Evolutionary conservation across 2,329 filamentous ascomycete species (phyloP).

Genomic region (Ceratocystis huliohia): DNA sequence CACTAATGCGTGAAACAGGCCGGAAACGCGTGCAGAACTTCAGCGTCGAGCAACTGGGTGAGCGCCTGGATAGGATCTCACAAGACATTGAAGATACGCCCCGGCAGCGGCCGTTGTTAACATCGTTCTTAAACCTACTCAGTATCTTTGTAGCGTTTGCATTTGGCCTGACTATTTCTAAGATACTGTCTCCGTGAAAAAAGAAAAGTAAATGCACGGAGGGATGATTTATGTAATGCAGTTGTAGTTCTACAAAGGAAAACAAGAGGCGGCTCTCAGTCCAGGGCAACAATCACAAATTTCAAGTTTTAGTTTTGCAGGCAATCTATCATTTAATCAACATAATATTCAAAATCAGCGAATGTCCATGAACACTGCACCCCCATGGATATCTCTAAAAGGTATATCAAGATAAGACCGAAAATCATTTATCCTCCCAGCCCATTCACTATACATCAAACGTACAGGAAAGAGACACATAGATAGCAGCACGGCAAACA

Average conservation of each 20-base stretch:
- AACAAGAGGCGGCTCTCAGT: too few species aligned
- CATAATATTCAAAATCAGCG: neutral
- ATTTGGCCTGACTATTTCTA: conserved; percentile 24
- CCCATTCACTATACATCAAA: neutral
- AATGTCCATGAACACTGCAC: neutral
- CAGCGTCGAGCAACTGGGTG: conserved; percentile 69
- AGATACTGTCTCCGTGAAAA: conserved; percentile 10
- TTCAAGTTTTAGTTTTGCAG: neutral
- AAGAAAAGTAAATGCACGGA: neutral
- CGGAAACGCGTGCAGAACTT: conserved; percentile 59
- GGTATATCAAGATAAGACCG: neutral
- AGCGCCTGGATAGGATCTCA: conserved; percentile 56
- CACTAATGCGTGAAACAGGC: conserved; percentile 55
- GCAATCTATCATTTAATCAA: neutral
- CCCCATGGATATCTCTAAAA: conserved; percentile 5
- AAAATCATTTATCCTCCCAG: neutral
- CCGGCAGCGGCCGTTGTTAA: conserved; percentile 25
- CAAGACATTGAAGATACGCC: conserved; percentile 29
- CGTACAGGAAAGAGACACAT: neutral
- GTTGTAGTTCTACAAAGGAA: neutral
- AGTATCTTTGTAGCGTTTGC: conserved; percentile 26
- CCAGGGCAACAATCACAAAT: neutral
- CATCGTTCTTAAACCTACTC: conserved; percentile 26
- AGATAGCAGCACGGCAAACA: neutral
- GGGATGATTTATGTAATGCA: neutral